A percentile compares a stretch with the other conserved stretches of the same genome.
Evolutionary conservation across 768 basidiomycete genomes (phyloP).

Genomic region (Boletales sp.): DNA sequence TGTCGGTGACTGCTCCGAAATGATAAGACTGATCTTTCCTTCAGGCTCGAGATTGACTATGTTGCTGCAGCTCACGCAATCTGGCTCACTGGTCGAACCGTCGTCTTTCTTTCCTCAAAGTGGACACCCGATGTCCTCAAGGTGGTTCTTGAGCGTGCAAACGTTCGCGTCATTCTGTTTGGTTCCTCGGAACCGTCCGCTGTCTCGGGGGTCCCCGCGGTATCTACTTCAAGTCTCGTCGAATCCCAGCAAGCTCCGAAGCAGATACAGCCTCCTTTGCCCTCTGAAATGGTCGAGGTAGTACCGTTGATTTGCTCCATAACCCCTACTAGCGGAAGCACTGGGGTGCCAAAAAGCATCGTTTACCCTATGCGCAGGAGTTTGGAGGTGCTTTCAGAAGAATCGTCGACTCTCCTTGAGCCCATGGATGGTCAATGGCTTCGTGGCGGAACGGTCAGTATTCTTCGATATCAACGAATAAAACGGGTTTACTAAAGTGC

Average conservation of each 20-base stretch:
- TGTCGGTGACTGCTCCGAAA: not conserved
- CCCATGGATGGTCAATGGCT: slow-evolving; percentile 32
- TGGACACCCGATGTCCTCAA: slow-evolving; percentile 27
- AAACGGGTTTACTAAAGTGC: not conserved
- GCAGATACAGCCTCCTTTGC: slow-evolving; percentile 10
- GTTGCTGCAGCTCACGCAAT: slow-evolving; percentile 29
- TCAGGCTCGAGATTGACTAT: slow-evolving; percentile 29
- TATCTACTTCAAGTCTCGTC: slow-evolving; percentile 19
- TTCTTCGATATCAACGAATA: not conserved
- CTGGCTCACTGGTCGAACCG: slow-evolving; percentile 26
- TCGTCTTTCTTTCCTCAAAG: slow-evolving; percentile 28
- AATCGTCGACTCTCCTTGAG: slow-evolving; percentile 26
- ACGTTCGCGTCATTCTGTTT: slow-evolving; percentile 21
- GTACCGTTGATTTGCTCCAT: slow-evolving; percentile 26
- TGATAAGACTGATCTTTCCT: not conserved
- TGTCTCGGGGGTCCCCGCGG: slow-evolving; percentile 5
- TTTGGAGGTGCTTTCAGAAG: slow-evolving; percentile 22
- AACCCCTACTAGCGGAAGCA: slow-evolving; percentile 29
- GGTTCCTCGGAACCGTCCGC: slow-evolving; percentile 14
- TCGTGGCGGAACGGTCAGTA: slow-evolving; percentile 29
- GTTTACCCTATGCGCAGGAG: slow-evolving; percentile 29
- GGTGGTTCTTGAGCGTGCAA: slow-evolving; percentile 19
- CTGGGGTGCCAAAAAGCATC: slow-evolving; percentile 31
- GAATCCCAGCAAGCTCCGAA: slow-evolving; percentile 6
- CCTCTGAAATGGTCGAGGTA: slow-evolving; percentile 15